Base-by-base conservation (phyloP, 1,139 yeast genomes). In the Geotrichum fermentans region DNA sequence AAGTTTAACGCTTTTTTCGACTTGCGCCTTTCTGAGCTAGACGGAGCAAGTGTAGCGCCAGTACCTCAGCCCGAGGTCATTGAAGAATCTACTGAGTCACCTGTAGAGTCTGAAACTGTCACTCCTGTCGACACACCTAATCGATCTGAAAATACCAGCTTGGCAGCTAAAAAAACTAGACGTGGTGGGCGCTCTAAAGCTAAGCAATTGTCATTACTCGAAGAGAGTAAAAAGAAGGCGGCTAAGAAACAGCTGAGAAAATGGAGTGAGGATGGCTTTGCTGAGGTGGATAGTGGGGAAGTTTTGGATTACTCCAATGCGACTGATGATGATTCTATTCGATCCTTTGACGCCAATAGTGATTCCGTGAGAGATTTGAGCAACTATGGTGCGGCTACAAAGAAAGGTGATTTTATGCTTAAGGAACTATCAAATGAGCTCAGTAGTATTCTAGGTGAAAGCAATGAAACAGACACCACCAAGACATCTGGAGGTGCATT, bases 241-340 rank as follows among this genome's bases (percentile, higher is more conserved):
- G 44, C 55, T 17, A 71, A 69, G 49, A 73, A 73, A 56, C 66
- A 69, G 17, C 58, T 60, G 61, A 66, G 79, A 50, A 70, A 67
- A 51, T 74, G 79, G 78, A 73, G 68, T 40, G 71, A 68, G 0
- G 79, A 77, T 58, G 83, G 84, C 10, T 59, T 67, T 47, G 71
- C 69, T 38, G 72, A 70, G 44, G 73, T 68, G 34, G 70, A 67
- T 2, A 68, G 63, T 43, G 63, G 63, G 4, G 61, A 49, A 18
- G 58, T 63, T 1, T 61, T 79, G 36, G 84, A 80, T 56, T 79
- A 77, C 56, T 78, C 83, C 0, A 40, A 59, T 4, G 56, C 53
- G 4, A 44, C 45, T 4, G 61, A 57, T 11, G 50, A 55, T 11
- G 58, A 60, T 36, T 50, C 33, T 3, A 36, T 21, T n/a, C 32